phyloP scores from a whole-genome alignment of 2,329 filamentous ascomycete species.

The Fusarium napiforme region DNA sequence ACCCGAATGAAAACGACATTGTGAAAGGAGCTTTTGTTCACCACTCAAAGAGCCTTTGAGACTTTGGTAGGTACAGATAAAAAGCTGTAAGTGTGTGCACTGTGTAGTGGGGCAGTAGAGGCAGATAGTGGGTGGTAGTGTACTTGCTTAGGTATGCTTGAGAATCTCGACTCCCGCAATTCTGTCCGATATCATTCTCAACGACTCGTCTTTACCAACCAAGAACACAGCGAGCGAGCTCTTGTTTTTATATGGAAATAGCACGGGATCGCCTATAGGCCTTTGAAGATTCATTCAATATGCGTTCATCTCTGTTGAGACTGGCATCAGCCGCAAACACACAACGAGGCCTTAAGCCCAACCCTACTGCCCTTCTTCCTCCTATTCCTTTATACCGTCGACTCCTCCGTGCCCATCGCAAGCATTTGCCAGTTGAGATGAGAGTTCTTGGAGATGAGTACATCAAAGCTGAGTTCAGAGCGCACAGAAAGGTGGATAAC shows the following conservation, averaged over 20 bases:
- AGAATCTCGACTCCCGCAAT: slow-evolving; percentile 27
- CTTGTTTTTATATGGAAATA: neutral
- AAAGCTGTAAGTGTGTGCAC: slow-evolving; percentile 42
- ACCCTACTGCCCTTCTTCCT: slow-evolving; percentile 77
- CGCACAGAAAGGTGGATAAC: slow-evolving; percentile 86
- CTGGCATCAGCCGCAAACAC: slow-evolving; percentile 53
- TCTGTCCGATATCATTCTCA: slow-evolving; percentile 18
- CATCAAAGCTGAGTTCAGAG: slow-evolving; percentile 90
- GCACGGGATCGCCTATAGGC: neutral
- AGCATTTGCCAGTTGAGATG: slow-evolving; percentile 77
- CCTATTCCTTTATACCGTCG: slow-evolving; percentile 91
- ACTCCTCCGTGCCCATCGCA: slow-evolving; percentile 86
- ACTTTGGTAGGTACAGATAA: slow-evolving; percentile 6
- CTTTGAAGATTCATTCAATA: slow-evolving; percentile 10
- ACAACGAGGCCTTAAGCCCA: slow-evolving; percentile 50
- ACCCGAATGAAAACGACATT: slow-evolving; percentile 69
- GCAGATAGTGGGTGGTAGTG: neutral
- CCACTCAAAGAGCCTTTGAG: neutral
- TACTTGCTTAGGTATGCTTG: slow-evolving; percentile 3
- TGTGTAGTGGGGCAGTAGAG: slow-evolving; percentile 42
- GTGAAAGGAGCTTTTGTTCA: slow-evolving; percentile 3
- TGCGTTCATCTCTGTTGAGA: slow-evolving; percentile 44
- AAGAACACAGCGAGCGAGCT: neutral
- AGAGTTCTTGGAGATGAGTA: slow-evolving; percentile 91
- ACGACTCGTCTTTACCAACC: neutral